Conservation (phyloP, 495 filamentous ascomycete species). For the Aspergillus coremiiformis region DNA sequence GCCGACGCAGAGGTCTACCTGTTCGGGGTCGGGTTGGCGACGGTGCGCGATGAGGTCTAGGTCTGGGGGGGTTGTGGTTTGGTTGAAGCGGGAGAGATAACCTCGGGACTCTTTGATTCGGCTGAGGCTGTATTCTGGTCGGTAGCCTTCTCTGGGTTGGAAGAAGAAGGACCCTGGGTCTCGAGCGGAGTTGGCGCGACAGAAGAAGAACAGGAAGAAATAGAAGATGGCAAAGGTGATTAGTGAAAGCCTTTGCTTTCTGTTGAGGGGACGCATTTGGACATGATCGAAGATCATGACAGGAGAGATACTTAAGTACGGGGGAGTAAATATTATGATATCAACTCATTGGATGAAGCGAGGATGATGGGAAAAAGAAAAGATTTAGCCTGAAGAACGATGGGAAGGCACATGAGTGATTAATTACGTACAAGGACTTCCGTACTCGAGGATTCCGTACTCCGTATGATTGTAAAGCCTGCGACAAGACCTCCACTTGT, state of each 20-base stretch:
- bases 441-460: too few species aligned
- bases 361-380: background rate
- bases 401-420: too few species aligned
- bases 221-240: conserved; percentile 23
- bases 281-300: background rate
- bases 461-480: too few species aligned
- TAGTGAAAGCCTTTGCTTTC: conserved; percentile 20
- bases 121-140: conserved; percentile 16
- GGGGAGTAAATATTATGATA: background rate
- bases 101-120: conserved; percentile 17
- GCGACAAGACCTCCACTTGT: background rate
- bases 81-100: conserved; percentile 16
- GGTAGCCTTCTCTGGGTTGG: conserved; percentile 19
- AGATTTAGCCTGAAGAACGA: background rate
- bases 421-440: too few species aligned
- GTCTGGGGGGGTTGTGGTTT: conserved; percentile 2
- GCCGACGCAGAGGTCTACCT: conserved; percentile 25
- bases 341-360: background rate
- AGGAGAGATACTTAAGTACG: background rate
- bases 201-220: conserved; percentile 21
- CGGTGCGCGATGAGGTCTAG: background rate
- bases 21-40: conserved; percentile 2
- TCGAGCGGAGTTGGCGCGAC: conserved; percentile 17
- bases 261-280: conserved; percentile 9
- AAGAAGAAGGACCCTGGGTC: conserved; percentile 24